Evolutionary conservation across 495 filamentous ascomycete species (phyloP), one percentile per base, ranked within the genome.

Genomic region (Hamigera avellanea): DNA sequence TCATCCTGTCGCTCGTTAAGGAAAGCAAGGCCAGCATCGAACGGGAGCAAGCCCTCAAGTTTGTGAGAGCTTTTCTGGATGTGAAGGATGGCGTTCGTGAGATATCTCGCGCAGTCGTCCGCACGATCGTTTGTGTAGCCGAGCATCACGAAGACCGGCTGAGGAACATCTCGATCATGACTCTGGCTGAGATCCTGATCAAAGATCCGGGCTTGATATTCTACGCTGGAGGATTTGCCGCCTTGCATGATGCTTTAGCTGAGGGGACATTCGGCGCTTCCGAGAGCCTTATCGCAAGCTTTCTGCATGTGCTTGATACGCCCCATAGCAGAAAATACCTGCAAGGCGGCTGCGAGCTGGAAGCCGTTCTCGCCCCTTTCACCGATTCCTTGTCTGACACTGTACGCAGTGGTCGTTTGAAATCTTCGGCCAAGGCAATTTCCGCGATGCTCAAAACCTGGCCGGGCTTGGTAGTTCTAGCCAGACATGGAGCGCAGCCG

Each of bases 1-100:
- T 94, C 6, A 86, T 93, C 35, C 59, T 87, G 52, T 95, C 91
- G 6, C 69, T 98, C 17, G 82, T 88, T 42, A 95, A 95, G 52
- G 88, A 95, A 51, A 81, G 84, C 52, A 95, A 94, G 52, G 81
- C 89, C 8, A 91, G 86, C 52, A 85, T 98, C 30, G 91, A 98
- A 61, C 78, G 91, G 32, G 91, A 98, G 54, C 91, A 98, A 58
- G 91, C 91, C 0, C 57, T 98, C 44, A 98, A 98, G 53, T 95
- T 98, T 59, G 83, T 95, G 16, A 75, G 91, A 39, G 85, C 87
- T 6, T 98, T 98, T 54, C 65, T 98, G 16, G 93, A 96, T 44
- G 85, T 98, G 46, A 94, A 95, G 50, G 86, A 85, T 44, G 91
- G 91, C 10, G 81, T 93, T 5, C 69, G 69, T 31, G 91, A 98